phyloP scores from a whole-genome alignment of 2,329 filamentous ascomycete species.

The Sordariomycetes sp. region DNA sequence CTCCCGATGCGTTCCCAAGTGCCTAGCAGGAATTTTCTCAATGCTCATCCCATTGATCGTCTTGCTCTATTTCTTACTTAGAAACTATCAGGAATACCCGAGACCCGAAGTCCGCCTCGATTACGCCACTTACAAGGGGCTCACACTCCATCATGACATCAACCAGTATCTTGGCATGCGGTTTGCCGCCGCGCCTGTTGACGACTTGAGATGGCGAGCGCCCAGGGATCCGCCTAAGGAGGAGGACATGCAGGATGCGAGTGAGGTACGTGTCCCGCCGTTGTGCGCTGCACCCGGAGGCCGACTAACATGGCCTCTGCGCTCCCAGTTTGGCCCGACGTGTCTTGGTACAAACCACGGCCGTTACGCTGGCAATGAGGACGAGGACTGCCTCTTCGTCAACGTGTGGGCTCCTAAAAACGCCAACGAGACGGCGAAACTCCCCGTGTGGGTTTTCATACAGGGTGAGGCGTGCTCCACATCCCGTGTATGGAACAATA shows the following conservation, averaged over 20 bases:
- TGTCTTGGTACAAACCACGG: slow-evolving; percentile 5
- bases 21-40: background rate
- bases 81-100: background rate
- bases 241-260: slow-evolving; percentile 21
- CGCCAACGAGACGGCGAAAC: slow-evolving; percentile 15
- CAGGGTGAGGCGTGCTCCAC: slow-evolving; percentile 17
- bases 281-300: background rate
- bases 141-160: slow-evolving; percentile 23
- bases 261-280: slow-evolving; percentile 16
- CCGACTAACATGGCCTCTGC: background rate
- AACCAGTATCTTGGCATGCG: slow-evolving; percentile 36
- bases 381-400: slow-evolving; percentile 35
- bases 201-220: slow-evolving; percentile 37
- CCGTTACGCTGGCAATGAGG: slow-evolving; percentile 12
- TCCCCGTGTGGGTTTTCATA: slow-evolving; percentile 27
- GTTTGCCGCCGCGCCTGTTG: slow-evolving; percentile 39
- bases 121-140: slow-evolving; percentile 33
- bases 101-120: slow-evolving; percentile 23
- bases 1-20: background rate
- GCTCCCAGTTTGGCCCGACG: slow-evolving; percentile 5
- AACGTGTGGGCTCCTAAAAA: slow-evolving; percentile 35
- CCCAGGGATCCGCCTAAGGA: slow-evolving; percentile 29
- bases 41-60: background rate
- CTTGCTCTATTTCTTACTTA: background rate
- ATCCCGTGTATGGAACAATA: background rate